These are phyloP conservation scores for Pleurotus sapidus DNA, from an alignment of 768 basidiomycete species.

Conservation along the genomic window DNA sequence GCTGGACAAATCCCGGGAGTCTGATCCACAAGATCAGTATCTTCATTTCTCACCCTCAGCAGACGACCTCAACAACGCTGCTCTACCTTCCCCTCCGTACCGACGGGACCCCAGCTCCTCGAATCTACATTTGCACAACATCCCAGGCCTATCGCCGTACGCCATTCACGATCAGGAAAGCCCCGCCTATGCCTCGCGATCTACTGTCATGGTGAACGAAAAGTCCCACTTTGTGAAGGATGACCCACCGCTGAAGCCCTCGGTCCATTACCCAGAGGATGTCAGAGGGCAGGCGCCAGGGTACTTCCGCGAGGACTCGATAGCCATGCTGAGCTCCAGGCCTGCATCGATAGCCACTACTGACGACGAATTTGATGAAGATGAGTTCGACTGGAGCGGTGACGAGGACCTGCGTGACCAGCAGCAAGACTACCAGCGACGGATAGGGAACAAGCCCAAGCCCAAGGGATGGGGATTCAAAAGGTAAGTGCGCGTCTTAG, in stretches of 20 bases:
- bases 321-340: conserved; percentile 23
- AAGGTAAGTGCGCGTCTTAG: conserved; percentile 34
- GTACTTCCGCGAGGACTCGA: conserved; percentile 27
- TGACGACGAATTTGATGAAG: conserved; percentile 54
- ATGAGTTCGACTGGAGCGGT: conserved; percentile 74
- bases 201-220: conserved; percentile 13
- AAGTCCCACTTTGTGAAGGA: conserved; percentile 20
- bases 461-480: conserved; percentile 48
- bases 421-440: conserved; percentile 61
- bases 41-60: neutral
- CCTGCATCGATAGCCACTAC: conserved; percentile 47
- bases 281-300: conserved; percentile 24
- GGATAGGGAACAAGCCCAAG: conserved; percentile 50
- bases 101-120: conserved; percentile 30
- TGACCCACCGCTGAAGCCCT: conserved; percentile 26
- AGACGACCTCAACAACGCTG: conserved; percentile 6
- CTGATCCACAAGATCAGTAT: neutral
- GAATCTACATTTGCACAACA: conserved; percentile 18
- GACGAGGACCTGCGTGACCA: conserved; percentile 76
- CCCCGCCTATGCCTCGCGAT: conserved; percentile 24
- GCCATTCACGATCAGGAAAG: conserved; percentile 12
- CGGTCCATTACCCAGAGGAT: conserved; percentile 55
- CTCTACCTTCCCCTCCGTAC: conserved; percentile 34
- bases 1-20: neutral
- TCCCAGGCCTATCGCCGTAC: neutral